Conservation (phyloP, 192 early-diverging fungal genomes). For the Backusella sp. region DNA sequence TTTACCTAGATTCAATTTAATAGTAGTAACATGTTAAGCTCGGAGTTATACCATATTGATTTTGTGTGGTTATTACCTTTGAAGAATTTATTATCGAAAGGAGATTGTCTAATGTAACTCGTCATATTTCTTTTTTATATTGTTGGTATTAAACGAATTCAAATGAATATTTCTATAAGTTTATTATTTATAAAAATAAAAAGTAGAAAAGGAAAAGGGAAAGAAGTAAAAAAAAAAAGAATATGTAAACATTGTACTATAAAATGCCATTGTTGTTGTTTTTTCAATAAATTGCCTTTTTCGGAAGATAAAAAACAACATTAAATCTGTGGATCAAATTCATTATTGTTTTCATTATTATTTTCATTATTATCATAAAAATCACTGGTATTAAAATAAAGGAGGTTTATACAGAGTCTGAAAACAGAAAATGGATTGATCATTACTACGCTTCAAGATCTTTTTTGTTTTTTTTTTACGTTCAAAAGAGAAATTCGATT, state of each 20-base stretch:
- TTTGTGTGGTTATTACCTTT: background rate
- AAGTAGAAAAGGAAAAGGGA: background rate
- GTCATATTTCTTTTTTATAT: background rate
- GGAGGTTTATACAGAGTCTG: too few relatives aligned
- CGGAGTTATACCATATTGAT: background rate
- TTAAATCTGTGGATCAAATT: background rate
- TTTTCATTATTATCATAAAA: too few relatives aligned
- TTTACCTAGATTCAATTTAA: background rate
- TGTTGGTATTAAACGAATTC: background rate
- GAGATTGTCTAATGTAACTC: background rate
- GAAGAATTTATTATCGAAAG: background rate
- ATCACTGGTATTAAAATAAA: too few relatives aligned
- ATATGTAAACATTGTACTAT: background rate
- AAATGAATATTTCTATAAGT: background rate
- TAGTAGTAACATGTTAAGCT: background rate
- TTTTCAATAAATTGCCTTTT: constrained; percentile 1
- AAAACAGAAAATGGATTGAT: too few relatives aligned
- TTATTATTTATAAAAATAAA: background rate
- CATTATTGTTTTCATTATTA: too few relatives aligned
- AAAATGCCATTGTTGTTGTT: constrained; percentile 5
- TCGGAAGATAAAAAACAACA: background rate
- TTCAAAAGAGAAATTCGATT: too few relatives aligned
- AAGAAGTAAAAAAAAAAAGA: background rate
- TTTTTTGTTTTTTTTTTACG: too few relatives aligned
- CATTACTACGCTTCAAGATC: too few relatives aligned